These are phyloP conservation scores for Hypoxylon fragiforme DNA, from an alignment of 495 filamentous ascomycete species.

Conservation along the genomic window DNA sequence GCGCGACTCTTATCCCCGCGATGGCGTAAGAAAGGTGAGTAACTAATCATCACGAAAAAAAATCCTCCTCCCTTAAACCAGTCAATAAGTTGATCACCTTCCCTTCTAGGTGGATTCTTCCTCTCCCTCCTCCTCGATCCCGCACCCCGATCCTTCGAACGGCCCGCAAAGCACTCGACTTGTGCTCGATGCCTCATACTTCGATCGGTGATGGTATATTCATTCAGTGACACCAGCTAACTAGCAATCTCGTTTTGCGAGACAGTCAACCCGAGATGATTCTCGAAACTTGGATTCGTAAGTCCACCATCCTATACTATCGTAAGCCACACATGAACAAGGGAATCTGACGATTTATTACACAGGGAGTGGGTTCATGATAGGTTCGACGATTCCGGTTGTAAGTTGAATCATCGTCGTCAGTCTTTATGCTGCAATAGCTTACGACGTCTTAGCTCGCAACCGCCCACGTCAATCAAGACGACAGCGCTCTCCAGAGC, in stretches of 20 bases:
- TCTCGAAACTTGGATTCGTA: conserved; percentile 61
- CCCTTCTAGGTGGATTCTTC: conserved; percentile 38
- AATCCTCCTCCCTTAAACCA: neutral
- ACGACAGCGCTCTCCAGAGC: conserved; percentile 53
- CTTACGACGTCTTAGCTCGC: conserved; percentile 46
- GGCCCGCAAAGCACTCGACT: conserved; percentile 29
- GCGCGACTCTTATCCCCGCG: conserved; percentile 63
- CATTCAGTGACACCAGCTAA: conserved; percentile 61
- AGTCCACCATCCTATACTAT: conserved; percentile 18
- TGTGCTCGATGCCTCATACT: conserved; percentile 40
- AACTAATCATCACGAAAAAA: neutral
- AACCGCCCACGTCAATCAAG: conserved; percentile 40
- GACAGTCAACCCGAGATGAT: conserved; percentile 61
- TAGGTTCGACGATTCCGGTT: conserved; percentile 68
- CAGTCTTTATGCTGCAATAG: conserved; percentile 26
- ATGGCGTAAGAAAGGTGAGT: conserved; percentile 79
- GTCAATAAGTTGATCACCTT: neutral
- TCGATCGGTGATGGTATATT: conserved; percentile 50
- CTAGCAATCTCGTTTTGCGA: conserved; percentile 51
- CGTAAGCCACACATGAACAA: neutral
- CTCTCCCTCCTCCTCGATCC: conserved; percentile 38
- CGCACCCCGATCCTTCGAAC: conserved; percentile 28
- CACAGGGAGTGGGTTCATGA: conserved; percentile 89
- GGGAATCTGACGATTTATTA: conserved; percentile 3
- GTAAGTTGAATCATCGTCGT: conserved; percentile 37